Evolutionary conservation across 768 basidiomycete species (phyloP), one percentile per base, ranked within the genome.

Genomic region (Russula sp.): DNA sequence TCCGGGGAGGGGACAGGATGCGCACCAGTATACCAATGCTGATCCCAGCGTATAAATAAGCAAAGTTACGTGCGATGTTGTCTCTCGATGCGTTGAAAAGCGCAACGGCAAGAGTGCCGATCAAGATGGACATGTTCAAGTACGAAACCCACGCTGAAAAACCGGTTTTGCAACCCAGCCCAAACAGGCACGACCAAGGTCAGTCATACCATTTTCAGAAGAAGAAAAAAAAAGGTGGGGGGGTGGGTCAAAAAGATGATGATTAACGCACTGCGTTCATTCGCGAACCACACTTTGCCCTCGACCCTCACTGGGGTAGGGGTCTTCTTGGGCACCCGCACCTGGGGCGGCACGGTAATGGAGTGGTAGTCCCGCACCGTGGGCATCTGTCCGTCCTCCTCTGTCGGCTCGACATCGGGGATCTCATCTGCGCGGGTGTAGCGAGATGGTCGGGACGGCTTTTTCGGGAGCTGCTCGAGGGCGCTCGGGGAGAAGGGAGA

Each of bases 211-310:
- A 47, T 35, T 22, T 49, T 35, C 32, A 18, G 37, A 27, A 27
- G 2, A 27, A 14, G 5, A 35, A n/a, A 31, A 18, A 31, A 32
- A 49, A 22, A 16, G 40, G 31, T 27, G 31, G 47, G 20, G 20
- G 7, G 18, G 3, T 14, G 31, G 35, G 37, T 57, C 14, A 11
- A 27, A 20, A 6, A 34, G 7, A 53, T 35, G 6, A 44, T 1
- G 35, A 47, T 13, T 16, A 31, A 75, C 86, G 64, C 52, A 94
- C 91, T 94, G 71, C 92, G 78, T 75, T 98, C 94, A 71, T 97
- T 97, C 9, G 94, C 94, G 73, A 98, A 96, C 94, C 95, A 98
- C 53, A 98, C 94, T 71, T 98, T 98, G 22, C 85, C 87, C 72
- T 98, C 94, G 18, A 98, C 93, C 66, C 86, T 89, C 69, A 98